phyloP scores from a whole-genome alignment of 768 basidiomycete species.

The Mycena belliarum region DNA sequence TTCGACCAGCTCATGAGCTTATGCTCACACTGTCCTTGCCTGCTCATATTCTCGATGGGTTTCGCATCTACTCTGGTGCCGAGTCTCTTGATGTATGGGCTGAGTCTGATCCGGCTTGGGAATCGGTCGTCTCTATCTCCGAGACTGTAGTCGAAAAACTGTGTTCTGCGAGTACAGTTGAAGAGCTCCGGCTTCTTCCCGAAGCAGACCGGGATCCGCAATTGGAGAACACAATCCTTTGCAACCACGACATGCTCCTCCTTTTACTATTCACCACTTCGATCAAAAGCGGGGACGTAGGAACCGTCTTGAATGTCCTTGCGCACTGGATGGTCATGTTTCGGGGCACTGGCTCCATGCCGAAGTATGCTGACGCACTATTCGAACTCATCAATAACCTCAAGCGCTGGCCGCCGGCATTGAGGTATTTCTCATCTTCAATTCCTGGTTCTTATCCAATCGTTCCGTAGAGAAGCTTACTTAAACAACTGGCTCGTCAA shows the following conservation, averaged over 20 bases:
- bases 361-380: slow-evolving; percentile 26
- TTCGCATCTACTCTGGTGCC: slow-evolving; percentile 9
- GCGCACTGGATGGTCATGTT: slow-evolving; percentile 27
- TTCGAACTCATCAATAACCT: slow-evolving; percentile 9
- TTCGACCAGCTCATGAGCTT: slow-evolving; percentile 3
- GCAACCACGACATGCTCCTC: slow-evolving; percentile 24
- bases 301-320: slow-evolving; percentile 20
- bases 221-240: slow-evolving; percentile 22
- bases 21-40: slow-evolving; percentile 12
- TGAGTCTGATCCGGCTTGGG: neutral
- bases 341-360: slow-evolving; percentile 22
- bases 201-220: slow-evolving; percentile 7
- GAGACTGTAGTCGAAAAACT: slow-evolving; percentile 3
- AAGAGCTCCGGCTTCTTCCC: slow-evolving; percentile 1
- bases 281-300: slow-evolving; percentile 27
- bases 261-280: slow-evolving; percentile 14
- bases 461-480: slow-evolving; percentile 16
- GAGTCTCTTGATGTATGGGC: slow-evolving; percentile 5
- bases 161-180: neutral
- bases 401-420: neutral
- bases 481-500: slow-evolving; percentile 28
- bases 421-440: slow-evolving; percentile 2
- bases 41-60: slow-evolving; percentile 15
- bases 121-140: neutral
- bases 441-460: too few species aligned